These are phyloP conservation scores for Xeromyces bisporus DNA, from an alignment of 495 filamentous ascomycete species.

Conservation along the genomic window DNA sequence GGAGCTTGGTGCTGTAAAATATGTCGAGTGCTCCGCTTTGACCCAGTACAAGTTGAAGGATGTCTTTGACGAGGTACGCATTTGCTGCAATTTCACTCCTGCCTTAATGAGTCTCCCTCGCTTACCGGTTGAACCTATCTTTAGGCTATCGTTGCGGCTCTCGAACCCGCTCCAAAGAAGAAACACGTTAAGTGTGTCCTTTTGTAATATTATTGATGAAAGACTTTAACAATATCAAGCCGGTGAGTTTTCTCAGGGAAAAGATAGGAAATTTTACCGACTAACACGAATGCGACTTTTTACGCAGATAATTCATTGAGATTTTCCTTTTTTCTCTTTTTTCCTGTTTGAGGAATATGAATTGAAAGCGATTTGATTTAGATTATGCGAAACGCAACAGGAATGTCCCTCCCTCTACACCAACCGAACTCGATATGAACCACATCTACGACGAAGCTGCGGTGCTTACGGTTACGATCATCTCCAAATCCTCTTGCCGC, in stretches of 20 bases:
- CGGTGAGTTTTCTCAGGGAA: too few relatives aligned
- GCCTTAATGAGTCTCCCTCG: neutral
- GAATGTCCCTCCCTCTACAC: conserved; percentile 6
- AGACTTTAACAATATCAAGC: too few relatives aligned
- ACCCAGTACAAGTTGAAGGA: conserved; percentile 98
- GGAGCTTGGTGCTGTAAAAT: conserved; percentile 91
- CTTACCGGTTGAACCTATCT: conserved; percentile 5
- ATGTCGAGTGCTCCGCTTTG: conserved; percentile 93
- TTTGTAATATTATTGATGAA: too few relatives aligned
- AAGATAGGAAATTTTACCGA: too few relatives aligned
- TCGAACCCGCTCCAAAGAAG: conserved; percentile 68
- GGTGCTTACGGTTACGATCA: neutral
- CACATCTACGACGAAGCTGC: neutral
- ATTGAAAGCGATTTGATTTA: neutral
- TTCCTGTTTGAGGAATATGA: conserved; percentile 1
- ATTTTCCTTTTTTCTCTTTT: conserved; percentile 4
- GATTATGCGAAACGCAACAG: neutral
- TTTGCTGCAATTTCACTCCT: conserved; percentile 3
- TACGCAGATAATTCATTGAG: too few relatives aligned
- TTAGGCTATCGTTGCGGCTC: conserved; percentile 80
- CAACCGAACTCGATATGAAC: neutral
- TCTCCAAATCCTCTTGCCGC: too few relatives aligned
- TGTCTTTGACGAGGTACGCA: conserved; percentile 90
- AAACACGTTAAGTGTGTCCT: conserved; percentile 35
- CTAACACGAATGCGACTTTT: too few relatives aligned